These are phyloP conservation scores for Fraxinus americana DNA, from an alignment of 257 asterid species.

Conservation along the genomic window DNA sequence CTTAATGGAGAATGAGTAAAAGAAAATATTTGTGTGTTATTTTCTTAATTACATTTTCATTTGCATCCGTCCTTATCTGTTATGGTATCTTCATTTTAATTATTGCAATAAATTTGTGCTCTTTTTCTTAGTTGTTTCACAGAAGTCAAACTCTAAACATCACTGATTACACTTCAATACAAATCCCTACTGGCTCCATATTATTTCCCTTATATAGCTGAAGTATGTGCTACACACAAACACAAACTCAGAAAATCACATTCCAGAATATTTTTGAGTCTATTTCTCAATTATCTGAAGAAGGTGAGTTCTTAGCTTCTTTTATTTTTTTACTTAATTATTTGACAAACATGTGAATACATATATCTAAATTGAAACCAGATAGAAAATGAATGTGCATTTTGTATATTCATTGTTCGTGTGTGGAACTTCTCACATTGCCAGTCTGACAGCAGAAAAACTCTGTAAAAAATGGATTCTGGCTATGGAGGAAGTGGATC, in stretches of 20 bases:
- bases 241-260: not conserved
- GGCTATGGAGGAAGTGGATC: constrained; percentile 45
- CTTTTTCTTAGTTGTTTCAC: too few relatives aligned
- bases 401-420: not conserved
- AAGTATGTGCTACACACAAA: not conserved
- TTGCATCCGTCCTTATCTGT: too few relatives aligned
- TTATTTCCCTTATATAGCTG: not conserved
- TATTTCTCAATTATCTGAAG: not conserved
- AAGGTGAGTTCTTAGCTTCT: not conserved
- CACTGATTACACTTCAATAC: too few relatives aligned
- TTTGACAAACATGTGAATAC: not conserved
- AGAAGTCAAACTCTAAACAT: too few relatives aligned
- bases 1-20: too few relatives aligned
- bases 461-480: constrained; percentile 36
- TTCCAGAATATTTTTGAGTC: not conserved
- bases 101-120: too few relatives aligned
- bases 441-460: not conserved
- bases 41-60: too few relatives aligned
- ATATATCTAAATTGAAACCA: not conserved
- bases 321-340: not conserved
- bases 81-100: too few relatives aligned
- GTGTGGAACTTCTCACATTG: not conserved
- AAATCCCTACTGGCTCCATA: too few relatives aligned
- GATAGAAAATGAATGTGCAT: not conserved
- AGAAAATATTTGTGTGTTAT: too few relatives aligned